Base-by-base conservation (phyloP, 495 filamentous ascomycete genomes). In the Neurospora sp. region DNA sequence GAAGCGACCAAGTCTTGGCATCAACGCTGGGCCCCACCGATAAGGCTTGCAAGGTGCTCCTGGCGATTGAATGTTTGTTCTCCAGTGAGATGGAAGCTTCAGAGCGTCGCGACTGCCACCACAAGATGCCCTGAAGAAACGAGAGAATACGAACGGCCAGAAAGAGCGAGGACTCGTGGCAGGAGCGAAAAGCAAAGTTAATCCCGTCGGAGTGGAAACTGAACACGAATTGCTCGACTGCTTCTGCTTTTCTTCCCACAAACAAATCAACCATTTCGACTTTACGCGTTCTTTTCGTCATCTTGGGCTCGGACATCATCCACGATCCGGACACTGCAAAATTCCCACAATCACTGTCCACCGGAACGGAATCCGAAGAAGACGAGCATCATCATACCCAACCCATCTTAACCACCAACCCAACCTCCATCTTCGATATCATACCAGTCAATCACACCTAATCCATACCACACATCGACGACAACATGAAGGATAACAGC, bases 401-500 rank as follows among this genome's bases (percentile, higher is more conserved):
- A 66, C 54, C 48, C 48, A 59, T 27, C 1, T 7, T 7, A 14
- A 44, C 18, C n/a, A 23, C 1, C 5, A 20, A 42, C 40, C 9
- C 11, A 27, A 6, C 11, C 20, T 27, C 23, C 4, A 8, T 9
- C 54, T 66, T 66, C 27, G 54, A 66, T 66, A 18, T 9, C 31
- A 18, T 35, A 18, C 1, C 12, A 4, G 1, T 66, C 54, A 66
- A 35, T 37, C 23, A 66, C 54, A 66, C 31, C 3, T 66, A 66
- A 66, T 66, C 54, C 27, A 31, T 4, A 66, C 1, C 27, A 18
- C 54, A 35, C 27, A 66, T 35, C 46, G 74, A 75, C 41, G 66
- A 70, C 41, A 75, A 79, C 39, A 79, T 79, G 79, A 71, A 69
- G 44, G 74, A 75, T 14, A 72, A 35, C 72, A 71, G 12, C 71